A percentile compares a stretch with the other conserved stretches of the same genome.
Evolutionary conservation across 495 filamentous ascomycete species (phyloP).

Genomic region (Lasiosphaeria miniovina): DNA sequence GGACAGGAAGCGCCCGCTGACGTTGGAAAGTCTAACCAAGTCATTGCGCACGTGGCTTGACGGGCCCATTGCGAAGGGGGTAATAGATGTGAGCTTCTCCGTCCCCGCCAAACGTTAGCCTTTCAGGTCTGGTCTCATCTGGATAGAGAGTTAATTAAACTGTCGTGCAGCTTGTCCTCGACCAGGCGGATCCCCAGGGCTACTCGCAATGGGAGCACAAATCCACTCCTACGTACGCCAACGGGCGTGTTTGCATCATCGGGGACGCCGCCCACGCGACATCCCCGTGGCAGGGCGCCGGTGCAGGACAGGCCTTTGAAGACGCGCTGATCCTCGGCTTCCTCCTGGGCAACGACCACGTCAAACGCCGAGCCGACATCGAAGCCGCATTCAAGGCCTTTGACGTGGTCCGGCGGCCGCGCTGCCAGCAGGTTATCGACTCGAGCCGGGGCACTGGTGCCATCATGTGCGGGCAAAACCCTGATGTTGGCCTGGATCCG

Average conservation of each 20-base stretch:
- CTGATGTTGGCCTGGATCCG: conserved; percentile 12
- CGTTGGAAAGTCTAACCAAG: background rate
- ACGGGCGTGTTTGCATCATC: conserved; percentile 28
- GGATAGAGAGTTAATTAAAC: background rate
- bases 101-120: background rate
- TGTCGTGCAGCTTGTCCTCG: background rate
- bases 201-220: conserved; percentile 2
- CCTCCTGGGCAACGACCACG: background rate
- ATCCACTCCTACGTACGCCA: conserved; percentile 17
- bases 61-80: background rate
- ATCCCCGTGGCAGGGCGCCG: conserved; percentile 32
- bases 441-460: conserved; percentile 31
- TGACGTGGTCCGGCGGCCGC: conserved; percentile 21
- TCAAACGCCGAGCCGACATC: background rate
- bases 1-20: conserved; percentile 3
- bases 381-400: conserved; percentile 18
- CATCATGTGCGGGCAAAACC: conserved; percentile 9
- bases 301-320: conserved; percentile 3
- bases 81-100: background rate
- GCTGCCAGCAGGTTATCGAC: conserved; percentile 23
- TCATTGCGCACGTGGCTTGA: conserved; percentile 3
- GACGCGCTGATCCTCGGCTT: conserved; percentile 3
- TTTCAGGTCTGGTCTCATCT: background rate
- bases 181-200: conserved; percentile 1
- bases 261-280: conserved; percentile 46